Evolutionary conservation across 805 yeast genomes (phyloP).

Genomic region (Candida succiphila): DNA sequence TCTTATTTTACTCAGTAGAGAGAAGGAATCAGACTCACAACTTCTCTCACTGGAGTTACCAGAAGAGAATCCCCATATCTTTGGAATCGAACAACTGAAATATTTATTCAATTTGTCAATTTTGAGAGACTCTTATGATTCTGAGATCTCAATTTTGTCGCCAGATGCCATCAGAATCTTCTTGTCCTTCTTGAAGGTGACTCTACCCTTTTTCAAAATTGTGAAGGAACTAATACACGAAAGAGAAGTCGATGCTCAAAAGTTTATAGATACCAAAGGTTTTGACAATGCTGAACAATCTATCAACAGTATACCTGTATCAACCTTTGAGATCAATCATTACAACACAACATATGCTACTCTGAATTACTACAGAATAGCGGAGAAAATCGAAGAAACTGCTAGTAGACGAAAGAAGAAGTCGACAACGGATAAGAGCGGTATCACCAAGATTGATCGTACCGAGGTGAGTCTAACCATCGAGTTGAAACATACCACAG

Average conservation of each 20-base stretch:
- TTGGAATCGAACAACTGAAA: conserved; percentile 15
- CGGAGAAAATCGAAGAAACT: conserved; percentile 12
- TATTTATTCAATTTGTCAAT: conserved; percentile 1
- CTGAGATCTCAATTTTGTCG: conserved; percentile 8
- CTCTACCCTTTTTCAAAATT: conserved; percentile 17
- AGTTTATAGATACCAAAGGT: conserved; percentile 8
- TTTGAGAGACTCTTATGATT: neutral
- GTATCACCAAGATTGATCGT: neutral
- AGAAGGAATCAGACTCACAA: conserved; percentile 6
- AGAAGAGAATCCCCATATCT: conserved; percentile 18
- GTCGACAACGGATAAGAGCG: neutral
- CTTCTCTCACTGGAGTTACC: conserved; percentile 13
- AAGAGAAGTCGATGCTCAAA: conserved; percentile 2
- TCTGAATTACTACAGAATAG: conserved; percentile 14
- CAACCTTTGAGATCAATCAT: conserved; percentile 12
- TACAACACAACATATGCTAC: conserved; percentile 14
- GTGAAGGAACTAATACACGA: conserved; percentile 7
- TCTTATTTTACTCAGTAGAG: conserved; percentile 12
- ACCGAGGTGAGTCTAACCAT: conserved; percentile 3
- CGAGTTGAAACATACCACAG: conserved; percentile 13
- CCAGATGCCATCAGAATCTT: conserved; percentile 13
- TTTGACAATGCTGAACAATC: conserved; percentile 5
- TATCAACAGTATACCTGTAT: conserved; percentile 7
- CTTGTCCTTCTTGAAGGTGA: conserved; percentile 18
- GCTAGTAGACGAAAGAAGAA: conserved; percentile 5